Evolutionary conservation across 2,329 filamentous ascomycete genomes (phyloP).

Genomic region (Neofusicoccum laricinum): DNA sequence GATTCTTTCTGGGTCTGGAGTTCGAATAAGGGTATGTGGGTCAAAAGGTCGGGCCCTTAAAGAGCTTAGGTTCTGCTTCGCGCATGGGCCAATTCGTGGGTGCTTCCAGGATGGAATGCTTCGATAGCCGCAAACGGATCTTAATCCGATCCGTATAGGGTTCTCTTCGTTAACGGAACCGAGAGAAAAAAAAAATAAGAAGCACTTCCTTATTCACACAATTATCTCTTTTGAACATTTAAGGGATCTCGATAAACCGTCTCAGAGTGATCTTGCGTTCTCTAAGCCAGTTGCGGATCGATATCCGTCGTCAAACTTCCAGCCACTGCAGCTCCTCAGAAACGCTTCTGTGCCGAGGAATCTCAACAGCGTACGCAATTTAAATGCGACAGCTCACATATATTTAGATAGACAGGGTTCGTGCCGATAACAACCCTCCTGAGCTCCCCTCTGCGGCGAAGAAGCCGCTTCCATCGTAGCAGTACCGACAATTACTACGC

Average conservation of each 20-base stretch:
- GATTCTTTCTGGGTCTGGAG: background rate
- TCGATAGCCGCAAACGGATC: background rate
- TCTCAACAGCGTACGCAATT: too few relatives aligned
- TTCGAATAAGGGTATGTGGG: slow-evolving; percentile 1
- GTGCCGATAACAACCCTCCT: too few relatives aligned
- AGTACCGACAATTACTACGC: background rate
- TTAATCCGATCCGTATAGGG: background rate
- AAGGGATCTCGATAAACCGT: background rate
- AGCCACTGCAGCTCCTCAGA: too few relatives aligned
- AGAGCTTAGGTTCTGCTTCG: background rate
- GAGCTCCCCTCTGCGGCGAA: too few relatives aligned
- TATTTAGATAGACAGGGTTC: too few relatives aligned
- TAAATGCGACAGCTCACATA: background rate
- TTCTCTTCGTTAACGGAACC: background rate
- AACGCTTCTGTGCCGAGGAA: too few relatives aligned
- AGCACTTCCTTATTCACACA: background rate
- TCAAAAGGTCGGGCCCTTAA: background rate
- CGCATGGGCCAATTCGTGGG: background rate
- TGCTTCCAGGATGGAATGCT: background rate
- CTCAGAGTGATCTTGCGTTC: background rate
- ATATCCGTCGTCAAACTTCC: too few relatives aligned
- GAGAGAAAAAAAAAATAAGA: background rate
- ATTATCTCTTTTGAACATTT: too few relatives aligned
- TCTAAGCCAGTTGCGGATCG: too few relatives aligned
- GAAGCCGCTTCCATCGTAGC: background rate